Conservation (phyloP, 2,329 filamentous ascomycete genomes). For the Exophiala sp. region DNA sequence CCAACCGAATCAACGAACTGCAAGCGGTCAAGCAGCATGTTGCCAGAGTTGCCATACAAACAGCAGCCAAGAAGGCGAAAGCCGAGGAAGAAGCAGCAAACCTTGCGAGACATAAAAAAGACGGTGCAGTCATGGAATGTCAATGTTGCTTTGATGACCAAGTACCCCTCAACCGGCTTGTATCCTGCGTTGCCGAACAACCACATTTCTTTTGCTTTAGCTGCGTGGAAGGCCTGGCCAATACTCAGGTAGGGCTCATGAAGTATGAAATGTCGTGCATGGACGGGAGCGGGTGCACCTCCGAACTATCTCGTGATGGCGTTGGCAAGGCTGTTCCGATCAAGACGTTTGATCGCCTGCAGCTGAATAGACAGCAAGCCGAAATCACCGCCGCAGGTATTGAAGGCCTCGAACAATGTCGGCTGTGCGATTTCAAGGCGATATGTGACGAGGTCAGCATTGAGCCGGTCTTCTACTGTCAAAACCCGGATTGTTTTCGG, state of each 20-base stretch:
- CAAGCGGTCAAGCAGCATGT: conserved; percentile 30
- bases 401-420: conserved; percentile 67
- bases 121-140: conserved; percentile 59
- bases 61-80: conserved; percentile 25
- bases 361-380: conserved; percentile 64
- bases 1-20: conserved; percentile 29
- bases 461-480: conserved; percentile 68
- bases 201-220: conserved; percentile 63
- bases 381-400: conserved; percentile 64
- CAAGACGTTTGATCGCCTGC: conserved; percentile 56
- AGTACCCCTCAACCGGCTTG: conserved; percentile 59
- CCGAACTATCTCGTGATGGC: conserved; percentile 31
- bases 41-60: conserved; percentile 20
- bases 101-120: conserved; percentile 36
- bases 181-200: conserved; percentile 56
- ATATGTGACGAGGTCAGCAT: conserved; percentile 62
- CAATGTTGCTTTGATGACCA: conserved; percentile 64
- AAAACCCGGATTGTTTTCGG: conserved; percentile 57
- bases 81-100: conserved; percentile 33
- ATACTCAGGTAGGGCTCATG: conserved; percentile 62
- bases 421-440: conserved; percentile 75
- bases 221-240: conserved; percentile 61
- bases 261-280: conserved; percentile 66
- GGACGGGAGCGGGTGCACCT: conserved; percentile 60
- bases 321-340: conserved; percentile 30